Evolutionary conservation across 305 asterid genomes (phyloP).

Genomic region (Fraxinus baroniana): DNA sequence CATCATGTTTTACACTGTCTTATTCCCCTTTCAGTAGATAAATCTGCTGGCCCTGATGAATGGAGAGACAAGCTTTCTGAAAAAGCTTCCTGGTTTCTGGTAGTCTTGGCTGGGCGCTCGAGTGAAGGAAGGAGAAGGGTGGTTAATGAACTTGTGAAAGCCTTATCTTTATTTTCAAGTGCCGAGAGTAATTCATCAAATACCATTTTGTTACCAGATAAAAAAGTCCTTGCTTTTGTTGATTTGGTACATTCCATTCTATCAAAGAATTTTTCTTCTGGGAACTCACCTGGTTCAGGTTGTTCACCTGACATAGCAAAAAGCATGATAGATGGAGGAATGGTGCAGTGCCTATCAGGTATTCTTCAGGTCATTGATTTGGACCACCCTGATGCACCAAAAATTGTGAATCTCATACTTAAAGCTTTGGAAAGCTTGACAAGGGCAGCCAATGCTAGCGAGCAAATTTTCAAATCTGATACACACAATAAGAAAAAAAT

Average conservation of each 20-base stretch:
- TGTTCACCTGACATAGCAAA: conserved; percentile 97
- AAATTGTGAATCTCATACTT: conserved; percentile 85
- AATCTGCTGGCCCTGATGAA: conserved; percentile 87
- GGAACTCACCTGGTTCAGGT: conserved; percentile 86
- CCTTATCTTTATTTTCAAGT: conserved; percentile 63
- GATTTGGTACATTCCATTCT: conserved; percentile 87
- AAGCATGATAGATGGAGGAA: conserved; percentile 97
- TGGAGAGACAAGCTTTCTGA: conserved; percentile 97
- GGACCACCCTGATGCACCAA: conserved; percentile 96
- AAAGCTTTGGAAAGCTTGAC: conserved; percentile 95
- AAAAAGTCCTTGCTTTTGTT: conserved; percentile 77
- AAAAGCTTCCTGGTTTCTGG: conserved; percentile 96
- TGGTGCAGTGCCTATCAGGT: conserved; percentile 77
- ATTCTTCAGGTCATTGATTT: conserved; percentile 87
- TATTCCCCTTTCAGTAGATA: conserved; percentile 78
- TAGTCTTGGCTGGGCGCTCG: conserved; percentile 95
- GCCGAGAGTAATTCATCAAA: conserved; percentile 56
- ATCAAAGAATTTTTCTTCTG: conserved; percentile 85
- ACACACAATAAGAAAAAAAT: conserved; percentile 64
- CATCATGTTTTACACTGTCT: conserved; percentile 86
- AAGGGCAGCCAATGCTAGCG: conserved; percentile 88
- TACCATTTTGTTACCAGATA: conserved; percentile 68
- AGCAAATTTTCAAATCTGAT: conserved; percentile 70
- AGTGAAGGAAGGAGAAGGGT: conserved; percentile 98
- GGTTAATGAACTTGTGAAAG: conserved; percentile 85